Conservation (phyloP, 768 basidiomycete genomes). For the Pilatotrama ljubarskyi region DNA sequence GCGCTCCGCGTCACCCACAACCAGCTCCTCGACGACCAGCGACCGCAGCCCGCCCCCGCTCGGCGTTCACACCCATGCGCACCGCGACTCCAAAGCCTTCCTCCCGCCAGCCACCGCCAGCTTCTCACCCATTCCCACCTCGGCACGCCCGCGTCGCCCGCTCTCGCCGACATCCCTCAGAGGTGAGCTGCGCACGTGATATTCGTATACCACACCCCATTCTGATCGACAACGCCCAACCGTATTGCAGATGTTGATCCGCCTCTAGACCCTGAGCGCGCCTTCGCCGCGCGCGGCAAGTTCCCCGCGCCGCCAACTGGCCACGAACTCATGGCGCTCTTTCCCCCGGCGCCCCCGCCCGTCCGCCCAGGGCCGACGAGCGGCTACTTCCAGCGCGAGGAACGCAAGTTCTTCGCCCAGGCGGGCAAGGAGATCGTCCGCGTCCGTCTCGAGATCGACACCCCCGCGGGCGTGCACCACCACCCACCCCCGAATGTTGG, state of each 20-base stretch:
- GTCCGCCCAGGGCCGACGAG: constrained; percentile 66
- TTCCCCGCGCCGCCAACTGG: constrained; percentile 79
- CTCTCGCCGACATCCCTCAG: constrained; percentile 64
- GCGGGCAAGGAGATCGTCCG: constrained; percentile 78
- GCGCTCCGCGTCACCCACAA: constrained; percentile 55
- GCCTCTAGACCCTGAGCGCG: constrained; percentile 43
- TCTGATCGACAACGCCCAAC: not conserved
- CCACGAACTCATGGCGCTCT: constrained; percentile 84
- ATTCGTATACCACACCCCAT: not conserved
- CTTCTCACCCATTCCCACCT: constrained; percentile 34
- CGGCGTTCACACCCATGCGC: constrained; percentile 1
- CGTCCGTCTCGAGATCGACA: constrained; percentile 69
- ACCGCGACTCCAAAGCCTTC: constrained; percentile 6
- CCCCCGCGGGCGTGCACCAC: constrained; percentile 27
- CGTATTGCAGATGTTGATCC: constrained; percentile 62
- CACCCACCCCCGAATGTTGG: not conserved
- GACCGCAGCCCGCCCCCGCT: constrained; percentile 38
- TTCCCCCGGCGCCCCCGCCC: constrained; percentile 69
- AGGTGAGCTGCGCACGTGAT: constrained; percentile 40
- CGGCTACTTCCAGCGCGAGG: constrained; percentile 72
- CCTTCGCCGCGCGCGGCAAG: constrained; percentile 48
- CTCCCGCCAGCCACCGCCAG: constrained; percentile 22
- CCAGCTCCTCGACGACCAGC: constrained; percentile 46
- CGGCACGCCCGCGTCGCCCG: constrained; percentile 50
- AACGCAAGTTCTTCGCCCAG: constrained; percentile 79